Percentiles rank a stretch among this genome's conserved stretches.
phyloP scores from a whole-genome alignment of 1,139 yeast species.

The Blastobotrys buckinghamii region DNA sequence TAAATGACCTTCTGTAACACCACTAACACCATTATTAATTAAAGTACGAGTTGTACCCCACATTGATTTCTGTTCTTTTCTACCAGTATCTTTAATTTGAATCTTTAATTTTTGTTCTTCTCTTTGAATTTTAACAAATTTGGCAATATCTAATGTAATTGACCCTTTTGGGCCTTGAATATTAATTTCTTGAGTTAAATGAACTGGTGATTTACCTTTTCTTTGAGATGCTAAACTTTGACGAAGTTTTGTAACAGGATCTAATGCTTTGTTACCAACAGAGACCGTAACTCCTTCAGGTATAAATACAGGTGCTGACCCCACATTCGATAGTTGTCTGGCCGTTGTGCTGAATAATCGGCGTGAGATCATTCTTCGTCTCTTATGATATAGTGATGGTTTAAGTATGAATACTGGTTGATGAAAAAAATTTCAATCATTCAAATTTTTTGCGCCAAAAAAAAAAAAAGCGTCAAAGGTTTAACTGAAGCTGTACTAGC shows the following conservation, averaged over 20 bases:
- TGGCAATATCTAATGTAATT: conserved; percentile 60
- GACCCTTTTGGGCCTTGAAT: conserved; percentile 79
- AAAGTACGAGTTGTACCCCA: conserved; percentile 94
- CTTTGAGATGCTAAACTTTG: conserved; percentile 32
- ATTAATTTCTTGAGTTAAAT: conserved; percentile 55
- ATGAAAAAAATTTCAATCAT: background rate
- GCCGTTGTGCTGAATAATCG: conserved; percentile 10
- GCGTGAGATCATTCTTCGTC: conserved; percentile 7
- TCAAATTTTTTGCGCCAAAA: too few relatives aligned
- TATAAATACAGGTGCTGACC: conserved; percentile 52
- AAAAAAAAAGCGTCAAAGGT: background rate
- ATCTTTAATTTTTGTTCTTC: conserved; percentile 45
- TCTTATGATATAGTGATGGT: too few relatives aligned
- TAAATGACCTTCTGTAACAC: conserved; percentile 90
- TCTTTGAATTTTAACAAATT: conserved; percentile 49
- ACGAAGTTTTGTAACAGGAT: conserved; percentile 42
- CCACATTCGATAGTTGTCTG: conserved; percentile 37
- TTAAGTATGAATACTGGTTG: background rate
- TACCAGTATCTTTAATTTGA: conserved; percentile 48
- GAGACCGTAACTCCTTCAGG: conserved; percentile 46
- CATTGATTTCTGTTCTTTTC: conserved; percentile 70
- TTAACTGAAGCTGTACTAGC: too few relatives aligned
- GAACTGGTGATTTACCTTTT: conserved; percentile 58
- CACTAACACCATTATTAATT: conserved; percentile 70
- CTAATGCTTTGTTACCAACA: conserved; percentile 38